These are phyloP conservation scores for Xylaria venustula DNA, from an alignment of 495 filamentous ascomycete species.

Conservation along the genomic window DNA sequence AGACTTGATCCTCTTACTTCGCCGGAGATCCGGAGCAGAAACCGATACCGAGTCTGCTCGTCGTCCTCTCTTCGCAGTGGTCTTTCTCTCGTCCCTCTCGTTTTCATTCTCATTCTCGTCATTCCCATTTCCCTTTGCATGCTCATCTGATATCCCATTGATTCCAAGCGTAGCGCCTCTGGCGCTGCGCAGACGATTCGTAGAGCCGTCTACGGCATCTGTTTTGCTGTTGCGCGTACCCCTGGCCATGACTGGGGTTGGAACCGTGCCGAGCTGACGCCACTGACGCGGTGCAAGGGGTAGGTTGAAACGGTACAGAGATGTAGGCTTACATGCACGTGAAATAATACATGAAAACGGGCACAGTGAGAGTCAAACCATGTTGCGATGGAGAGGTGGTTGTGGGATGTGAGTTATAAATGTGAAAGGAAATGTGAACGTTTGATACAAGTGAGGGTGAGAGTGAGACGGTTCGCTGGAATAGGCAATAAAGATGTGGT, in stretches of 20 bases:
- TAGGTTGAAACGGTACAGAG: too few relatives aligned
- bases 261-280: neutral
- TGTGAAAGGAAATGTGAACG: too few relatives aligned
- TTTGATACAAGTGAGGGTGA: neutral
- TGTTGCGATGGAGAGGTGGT: neutral
- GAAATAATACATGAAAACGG: too few relatives aligned
- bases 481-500: neutral
- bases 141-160: neutral
- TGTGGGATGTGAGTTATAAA: too few relatives aligned
- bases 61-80: neutral
- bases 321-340: too few relatives aligned
- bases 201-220: constrained; percentile 1
- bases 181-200: constrained; percentile 18
- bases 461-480: neutral
- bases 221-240: neutral
- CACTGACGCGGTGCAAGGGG: too few relatives aligned
- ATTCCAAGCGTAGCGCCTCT: constrained; percentile 3
- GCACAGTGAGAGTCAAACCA: too few relatives aligned
- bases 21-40: constrained; percentile 1
- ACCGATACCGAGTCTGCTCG: neutral
- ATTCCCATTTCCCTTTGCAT: neutral
- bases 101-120: neutral
- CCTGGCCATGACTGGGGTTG: neutral
- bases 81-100: neutral
- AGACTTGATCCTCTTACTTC: constrained; percentile 7